Evolutionary conservation across 768 basidiomycete genomes (phyloP).

Genomic region (Suillus subluteus): DNA sequence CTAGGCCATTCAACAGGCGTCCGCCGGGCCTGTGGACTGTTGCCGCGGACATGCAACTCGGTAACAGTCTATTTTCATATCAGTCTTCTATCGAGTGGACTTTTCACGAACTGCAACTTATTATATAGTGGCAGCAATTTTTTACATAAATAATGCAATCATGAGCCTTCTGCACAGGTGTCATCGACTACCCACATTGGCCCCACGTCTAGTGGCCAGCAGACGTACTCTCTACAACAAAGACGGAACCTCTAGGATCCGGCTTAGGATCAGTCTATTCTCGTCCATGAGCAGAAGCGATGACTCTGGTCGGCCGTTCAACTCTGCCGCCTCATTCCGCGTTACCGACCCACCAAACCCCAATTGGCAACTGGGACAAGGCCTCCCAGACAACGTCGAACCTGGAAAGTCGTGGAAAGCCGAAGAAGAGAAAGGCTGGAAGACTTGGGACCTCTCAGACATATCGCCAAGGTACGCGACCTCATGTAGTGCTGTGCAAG

Average conservation of each 20-base stretch:
- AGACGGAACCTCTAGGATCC: neutral
- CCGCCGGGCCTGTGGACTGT: no score
- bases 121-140: neutral
- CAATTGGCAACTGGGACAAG: conserved; percentile 47
- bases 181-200: neutral
- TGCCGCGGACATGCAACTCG: neutral
- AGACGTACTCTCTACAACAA: neutral
- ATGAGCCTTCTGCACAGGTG: neutral
- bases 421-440: conserved; percentile 40
- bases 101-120: neutral
- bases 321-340: conserved; percentile 36
- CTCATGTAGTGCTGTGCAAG: conserved; percentile 14
- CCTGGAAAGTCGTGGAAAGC: conserved; percentile 33
- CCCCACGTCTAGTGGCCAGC: neutral
- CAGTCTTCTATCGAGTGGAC: neutral
- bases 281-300: conserved; percentile 4
- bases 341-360: conserved; percentile 43
- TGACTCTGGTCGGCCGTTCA: conserved; percentile 18
- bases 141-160: neutral
- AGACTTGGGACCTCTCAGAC: conserved; percentile 44
- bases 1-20: neutral
- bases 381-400: conserved; percentile 27
- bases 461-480: conserved; percentile 34
- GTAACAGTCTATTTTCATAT: neutral
- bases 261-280: conserved; percentile 10